Base-by-base conservation (phyloP, 257 asterid species). In the Primulina tabacum region DNA sequence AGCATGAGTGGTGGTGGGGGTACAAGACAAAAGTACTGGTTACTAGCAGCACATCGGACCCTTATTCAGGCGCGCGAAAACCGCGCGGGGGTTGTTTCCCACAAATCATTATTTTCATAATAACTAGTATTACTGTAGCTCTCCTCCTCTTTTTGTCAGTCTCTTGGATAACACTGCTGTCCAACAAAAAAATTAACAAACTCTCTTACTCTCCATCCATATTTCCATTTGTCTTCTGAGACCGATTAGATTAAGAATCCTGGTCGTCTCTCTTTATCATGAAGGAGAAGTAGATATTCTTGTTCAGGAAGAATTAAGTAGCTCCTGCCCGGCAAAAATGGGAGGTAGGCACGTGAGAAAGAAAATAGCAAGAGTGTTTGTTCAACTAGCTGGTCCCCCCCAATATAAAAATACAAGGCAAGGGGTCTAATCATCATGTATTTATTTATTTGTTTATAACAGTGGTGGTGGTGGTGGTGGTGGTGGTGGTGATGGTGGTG, bases 61-160 rank as follows among this genome's bases (percentile, higher is more conserved):
- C 78, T 3, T 37, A 28, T 2, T 28, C 38, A 35, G 67, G 71
- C 85, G 80, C 85, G 85, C 85, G 85, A 76, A 76, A 79, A 79
- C 75, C 73, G 64, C 81, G 83, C 81, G 83, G 81, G 83, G 52
- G 69, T 60, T 79, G 85, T 81, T 81, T 78, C 82, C 85, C 74
- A 64, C 18, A 64, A 61, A 35, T 28, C 30, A 28, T 28, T 28
- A 28, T 28, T 28, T 28, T 2, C 4, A 28, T 28, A 24, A 24
- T 24, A 24, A 24, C 26, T 24, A 24, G 26, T 24, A 28, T 28
- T 28, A 28, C 30, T 61, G 70, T 38, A 60, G 76, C 26, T 24
- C 26, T 24, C 26, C 26, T 24, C 1, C 26, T 24, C 26, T 24
- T 24, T 24, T 24, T 24, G 26, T 24, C 26, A 0, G 26, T 24